phyloP scores from a whole-genome alignment of 2,329 filamentous ascomycete genomes.

The Stemphylium vesicarium region DNA sequence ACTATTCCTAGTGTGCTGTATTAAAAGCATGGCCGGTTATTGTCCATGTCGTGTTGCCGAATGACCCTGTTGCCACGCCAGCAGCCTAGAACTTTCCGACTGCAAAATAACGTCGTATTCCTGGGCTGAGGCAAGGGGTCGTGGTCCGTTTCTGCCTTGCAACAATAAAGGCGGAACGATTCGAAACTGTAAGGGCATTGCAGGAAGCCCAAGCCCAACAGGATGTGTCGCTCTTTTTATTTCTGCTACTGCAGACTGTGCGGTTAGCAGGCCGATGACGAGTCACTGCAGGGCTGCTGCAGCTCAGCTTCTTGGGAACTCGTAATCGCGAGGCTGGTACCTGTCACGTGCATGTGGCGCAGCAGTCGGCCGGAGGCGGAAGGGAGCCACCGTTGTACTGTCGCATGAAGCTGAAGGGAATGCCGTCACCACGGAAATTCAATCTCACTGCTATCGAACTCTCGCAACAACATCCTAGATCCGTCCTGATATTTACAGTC shows the following conservation, averaged over 20 bases:
- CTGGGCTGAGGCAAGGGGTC: slow-evolving; percentile 3
- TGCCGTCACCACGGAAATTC: slow-evolving; percentile 9
- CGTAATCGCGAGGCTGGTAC: slow-evolving; percentile 8
- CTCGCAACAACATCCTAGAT: slow-evolving; percentile 1
- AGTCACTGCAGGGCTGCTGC: neutral
- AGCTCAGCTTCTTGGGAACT: neutral
- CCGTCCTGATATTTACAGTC: slow-evolving; percentile 4
- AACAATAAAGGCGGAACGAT: neutral
- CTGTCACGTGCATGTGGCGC: slow-evolving; percentile 25
- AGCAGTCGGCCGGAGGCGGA: neutral
- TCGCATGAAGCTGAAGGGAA: slow-evolving; percentile 13
- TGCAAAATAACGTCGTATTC: slow-evolving; percentile 13
- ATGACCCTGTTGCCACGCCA: slow-evolving; percentile 27
- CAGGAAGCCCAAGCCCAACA: too few species aligned
- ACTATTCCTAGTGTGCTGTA: slow-evolving; percentile 11
- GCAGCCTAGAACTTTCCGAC: slow-evolving; percentile 3
- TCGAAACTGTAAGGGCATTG: neutral
- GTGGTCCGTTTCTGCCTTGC: neutral
- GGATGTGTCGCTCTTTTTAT: neutral
- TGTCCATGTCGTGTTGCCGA: slow-evolving; percentile 3
- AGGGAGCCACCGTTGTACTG: slow-evolving; percentile 12
- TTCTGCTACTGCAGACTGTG: neutral
- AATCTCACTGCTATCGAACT: slow-evolving; percentile 7
- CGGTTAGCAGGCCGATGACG: neutral
- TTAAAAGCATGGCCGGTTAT: slow-evolving; percentile 6